These are phyloP conservation scores for Chrysoporthe puriensis DNA, from an alignment of 2,329 filamentous ascomycete genomes.

Conservation along the genomic window DNA sequence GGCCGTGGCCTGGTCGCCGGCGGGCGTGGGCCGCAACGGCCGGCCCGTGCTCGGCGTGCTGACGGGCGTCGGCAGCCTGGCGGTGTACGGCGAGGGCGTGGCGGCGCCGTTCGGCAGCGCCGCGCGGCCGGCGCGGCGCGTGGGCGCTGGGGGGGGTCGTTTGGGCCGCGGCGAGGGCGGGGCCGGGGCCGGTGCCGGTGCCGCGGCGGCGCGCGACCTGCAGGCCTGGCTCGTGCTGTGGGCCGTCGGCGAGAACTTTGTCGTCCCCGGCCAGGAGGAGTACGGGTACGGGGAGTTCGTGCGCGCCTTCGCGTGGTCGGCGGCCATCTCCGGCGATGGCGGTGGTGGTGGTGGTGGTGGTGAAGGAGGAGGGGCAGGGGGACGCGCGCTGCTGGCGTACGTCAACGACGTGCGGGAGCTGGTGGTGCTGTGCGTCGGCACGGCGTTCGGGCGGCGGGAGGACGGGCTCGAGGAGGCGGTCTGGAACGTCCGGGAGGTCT, in stretches of 20 bases:
- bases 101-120: constrained; percentile 37
- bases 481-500: constrained; percentile 57
- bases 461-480: constrained; percentile 32
- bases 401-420: constrained; percentile 54
- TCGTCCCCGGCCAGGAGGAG: constrained; percentile 49
- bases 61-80: constrained; percentile 53
- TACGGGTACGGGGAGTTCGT: constrained; percentile 51
- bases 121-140: constrained; percentile 45
- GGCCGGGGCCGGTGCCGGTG: constrained; percentile 37
- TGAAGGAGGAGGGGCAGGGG: constrained; percentile 41
- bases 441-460: constrained; percentile 36
- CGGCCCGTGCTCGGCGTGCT: constrained; percentile 56
- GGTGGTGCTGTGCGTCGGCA: constrained; percentile 54
- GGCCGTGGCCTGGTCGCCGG: constrained; percentile 60
- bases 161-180: too few species aligned
- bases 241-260: constrained; percentile 57
- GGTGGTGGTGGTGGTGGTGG: too few species aligned
- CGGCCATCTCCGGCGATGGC: too few species aligned
- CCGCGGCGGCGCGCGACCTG: constrained; percentile 45
- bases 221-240: constrained; percentile 58
- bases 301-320: constrained; percentile 57
- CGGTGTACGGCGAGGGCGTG: constrained; percentile 55
- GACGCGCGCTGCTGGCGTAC: constrained; percentile 54
- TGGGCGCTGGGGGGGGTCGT: constrained; percentile 14
- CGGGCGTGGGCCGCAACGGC: constrained; percentile 57